These are phyloP conservation scores for Raddia guianensis DNA, from an alignment of 176 grass and related monocot genomes.

Conservation along the genomic window DNA sequence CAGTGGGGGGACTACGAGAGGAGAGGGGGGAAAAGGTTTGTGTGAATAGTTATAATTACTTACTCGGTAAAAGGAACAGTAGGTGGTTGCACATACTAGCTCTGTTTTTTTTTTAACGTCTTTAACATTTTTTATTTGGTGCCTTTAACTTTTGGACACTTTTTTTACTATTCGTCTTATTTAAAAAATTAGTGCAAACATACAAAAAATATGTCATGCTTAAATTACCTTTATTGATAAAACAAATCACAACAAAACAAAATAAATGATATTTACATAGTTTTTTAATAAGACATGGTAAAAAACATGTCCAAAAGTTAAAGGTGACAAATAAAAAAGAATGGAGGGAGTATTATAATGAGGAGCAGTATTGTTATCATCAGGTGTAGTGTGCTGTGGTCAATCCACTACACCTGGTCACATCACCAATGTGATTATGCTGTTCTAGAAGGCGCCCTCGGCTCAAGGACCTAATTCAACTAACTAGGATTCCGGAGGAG, in stretches of 20 bases:
- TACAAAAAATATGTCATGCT: too few relatives aligned
- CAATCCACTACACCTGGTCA: not conserved
- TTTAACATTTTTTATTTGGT: too few relatives aligned
- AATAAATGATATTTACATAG: too few relatives aligned
- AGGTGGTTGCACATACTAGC: not conserved
- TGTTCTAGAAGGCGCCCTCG: slow-evolving; percentile 46
- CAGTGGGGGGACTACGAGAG: not conserved
- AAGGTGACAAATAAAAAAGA: too few relatives aligned
- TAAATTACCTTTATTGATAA: too few relatives aligned
- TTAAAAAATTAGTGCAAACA: too few relatives aligned
- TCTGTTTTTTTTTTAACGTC: too few relatives aligned
- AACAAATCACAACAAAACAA: too few relatives aligned
- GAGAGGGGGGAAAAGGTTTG: not conserved
- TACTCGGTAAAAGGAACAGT: not conserved
- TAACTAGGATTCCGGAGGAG: slow-evolving; percentile 43
- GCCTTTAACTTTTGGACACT: too few relatives aligned
- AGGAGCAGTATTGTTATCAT: not conserved
- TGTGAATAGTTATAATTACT: not conserved
- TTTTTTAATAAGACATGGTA: too few relatives aligned
- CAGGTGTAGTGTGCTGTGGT: not conserved
- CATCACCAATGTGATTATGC: slow-evolving; percentile 39
- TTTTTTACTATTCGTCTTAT: too few relatives aligned
- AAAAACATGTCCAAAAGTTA: too few relatives aligned
- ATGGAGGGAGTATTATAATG: not conserved
- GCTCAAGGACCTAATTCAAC: slow-evolving; percentile 34